These are phyloP conservation scores for Xerocomus spinulosus DNA, from an alignment of 768 basidiomycete genomes.

Conservation along the genomic window DNA sequence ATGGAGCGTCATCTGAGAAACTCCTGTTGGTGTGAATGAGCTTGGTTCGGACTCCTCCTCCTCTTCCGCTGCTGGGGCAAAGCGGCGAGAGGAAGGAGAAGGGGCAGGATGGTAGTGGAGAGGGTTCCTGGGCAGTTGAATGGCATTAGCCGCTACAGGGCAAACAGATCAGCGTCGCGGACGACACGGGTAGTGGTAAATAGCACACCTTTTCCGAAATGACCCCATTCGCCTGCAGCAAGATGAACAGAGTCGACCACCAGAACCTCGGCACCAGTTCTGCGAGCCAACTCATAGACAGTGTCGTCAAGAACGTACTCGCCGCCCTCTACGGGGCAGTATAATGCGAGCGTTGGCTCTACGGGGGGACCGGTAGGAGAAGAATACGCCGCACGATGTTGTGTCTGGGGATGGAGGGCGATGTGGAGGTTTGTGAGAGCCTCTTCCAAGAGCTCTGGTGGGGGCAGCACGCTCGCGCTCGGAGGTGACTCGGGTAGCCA, in stretches of 20 bases:
- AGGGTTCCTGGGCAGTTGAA: conserved; percentile 71
- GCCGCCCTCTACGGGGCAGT: conserved; percentile 80
- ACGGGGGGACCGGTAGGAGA: conserved; percentile 48
- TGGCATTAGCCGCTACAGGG: conserved; percentile 57
- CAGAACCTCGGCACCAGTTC: conserved; percentile 74
- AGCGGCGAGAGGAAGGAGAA: conserved; percentile 22
- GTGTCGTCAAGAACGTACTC: conserved; percentile 79
- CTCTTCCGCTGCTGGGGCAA: conserved; percentile 32
- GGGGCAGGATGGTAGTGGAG: conserved; percentile 53
- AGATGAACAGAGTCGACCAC: conserved; percentile 81
- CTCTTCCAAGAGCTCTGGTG: conserved; percentile 71
- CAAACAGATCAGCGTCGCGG: conserved; percentile 5
- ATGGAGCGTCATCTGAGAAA: conserved; percentile 46
- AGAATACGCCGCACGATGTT: conserved; percentile 64
- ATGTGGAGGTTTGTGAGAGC: conserved; percentile 72
- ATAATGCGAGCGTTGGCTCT: conserved; percentile 82
- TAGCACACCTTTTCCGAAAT: conserved; percentile 68
- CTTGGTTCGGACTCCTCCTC: conserved; percentile 49
- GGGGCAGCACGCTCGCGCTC: conserved; percentile 45
- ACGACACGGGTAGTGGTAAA: neutral
- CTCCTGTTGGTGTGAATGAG: conserved; percentile 32
- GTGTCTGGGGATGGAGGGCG: conserved; percentile 76
- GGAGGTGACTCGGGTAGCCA: conserved; percentile 48
- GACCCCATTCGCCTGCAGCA: conserved; percentile 84
- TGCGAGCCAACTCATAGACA: conserved; percentile 69